phyloP scores from a whole-genome alignment of 2,329 filamentous ascomycete genomes.

The Alternaria dauci region DNA sequence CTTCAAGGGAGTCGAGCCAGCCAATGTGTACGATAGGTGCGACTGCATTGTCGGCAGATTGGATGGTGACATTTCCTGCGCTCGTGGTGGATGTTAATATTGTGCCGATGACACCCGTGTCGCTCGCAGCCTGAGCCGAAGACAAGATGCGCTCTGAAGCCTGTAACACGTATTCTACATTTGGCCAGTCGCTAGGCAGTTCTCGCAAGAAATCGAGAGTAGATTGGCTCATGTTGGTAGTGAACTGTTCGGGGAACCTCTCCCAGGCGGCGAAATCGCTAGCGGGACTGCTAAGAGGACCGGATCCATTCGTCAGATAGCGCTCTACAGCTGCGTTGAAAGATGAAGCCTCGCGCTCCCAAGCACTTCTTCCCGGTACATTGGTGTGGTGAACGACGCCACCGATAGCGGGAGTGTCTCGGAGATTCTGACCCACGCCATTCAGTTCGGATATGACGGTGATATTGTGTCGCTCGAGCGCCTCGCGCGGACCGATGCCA shows the following conservation, averaged over 20 bases:
- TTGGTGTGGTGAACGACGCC: slow-evolving; percentile 7
- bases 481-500: slow-evolving; percentile 12
- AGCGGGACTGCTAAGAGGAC: slow-evolving; percentile 14
- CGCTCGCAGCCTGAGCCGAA: background rate
- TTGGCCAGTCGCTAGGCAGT: slow-evolving; percentile 13
- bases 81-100: slow-evolving; percentile 12
- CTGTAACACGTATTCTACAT: slow-evolving; percentile 10
- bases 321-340: slow-evolving; percentile 7
- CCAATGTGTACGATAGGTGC: slow-evolving; percentile 7
- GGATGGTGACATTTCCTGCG: slow-evolving; percentile 13
- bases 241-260: slow-evolving; percentile 3
- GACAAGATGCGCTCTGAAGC: slow-evolving; percentile 6
- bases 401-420: slow-evolving; percentile 10
- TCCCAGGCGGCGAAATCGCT: slow-evolving; percentile 17
- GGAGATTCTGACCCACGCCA: slow-evolving; percentile 12
- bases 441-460: slow-evolving; percentile 10
- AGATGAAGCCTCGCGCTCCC: slow-evolving; percentile 5
- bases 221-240: slow-evolving; percentile 9
- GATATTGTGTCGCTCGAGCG: slow-evolving; percentile 9
- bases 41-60: slow-evolving; percentile 10
- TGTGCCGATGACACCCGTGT: slow-evolving; percentile 12
- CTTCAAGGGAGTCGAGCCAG: slow-evolving; percentile 12
- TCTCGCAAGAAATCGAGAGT: slow-evolving; percentile 5
- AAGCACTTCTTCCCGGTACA: slow-evolving; percentile 13
- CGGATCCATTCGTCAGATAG: slow-evolving; percentile 13